Percentiles rank a stretch among this genome's conserved stretches.
Conservation (phyloP, 192 early-diverging fungal species). For the Bifiguratus adelaidae region DNA sequence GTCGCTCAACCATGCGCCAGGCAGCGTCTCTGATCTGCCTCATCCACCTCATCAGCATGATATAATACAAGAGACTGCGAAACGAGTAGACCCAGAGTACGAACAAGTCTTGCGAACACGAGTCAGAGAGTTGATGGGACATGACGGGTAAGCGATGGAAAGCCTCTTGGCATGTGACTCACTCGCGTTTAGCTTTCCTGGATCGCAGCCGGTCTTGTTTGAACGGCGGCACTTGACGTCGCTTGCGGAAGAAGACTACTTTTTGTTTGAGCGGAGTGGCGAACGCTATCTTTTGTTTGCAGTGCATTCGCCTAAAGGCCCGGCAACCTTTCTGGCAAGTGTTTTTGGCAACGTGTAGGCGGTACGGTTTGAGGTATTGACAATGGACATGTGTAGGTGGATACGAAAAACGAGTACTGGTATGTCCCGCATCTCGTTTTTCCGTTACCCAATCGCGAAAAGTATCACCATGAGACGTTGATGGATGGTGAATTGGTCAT, state of each 20-base stretch:
- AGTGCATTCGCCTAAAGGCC: constrained; percentile 35
- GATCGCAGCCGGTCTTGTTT: constrained; percentile 46
- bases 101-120: constrained; percentile 15
- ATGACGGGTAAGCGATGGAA: constrained; percentile 16
- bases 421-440: constrained; percentile 46
- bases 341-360: background rate
- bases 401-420: constrained; percentile 59
- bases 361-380: too few relatives aligned
- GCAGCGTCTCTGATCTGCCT: too few relatives aligned
- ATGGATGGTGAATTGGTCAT: constrained; percentile 70
- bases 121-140: constrained; percentile 15
- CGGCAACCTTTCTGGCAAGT: constrained; percentile 44
- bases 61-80: too few relatives aligned
- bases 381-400: constrained; percentile 31
- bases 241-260: constrained; percentile 44
- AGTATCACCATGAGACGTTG: constrained; percentile 52
- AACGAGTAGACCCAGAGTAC: constrained; percentile 25
- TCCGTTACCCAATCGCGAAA: constrained; percentile 25
- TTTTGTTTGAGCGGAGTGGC: constrained; percentile 47
- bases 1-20: too few relatives aligned
- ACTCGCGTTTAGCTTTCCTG: constrained; percentile 36
- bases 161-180: background rate
- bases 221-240: constrained; percentile 29
- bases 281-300: constrained; percentile 36
- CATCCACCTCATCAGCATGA: too few relatives aligned